phyloP scores from a whole-genome alignment of 345 rosid species.

The Brassica incana region DNA sequence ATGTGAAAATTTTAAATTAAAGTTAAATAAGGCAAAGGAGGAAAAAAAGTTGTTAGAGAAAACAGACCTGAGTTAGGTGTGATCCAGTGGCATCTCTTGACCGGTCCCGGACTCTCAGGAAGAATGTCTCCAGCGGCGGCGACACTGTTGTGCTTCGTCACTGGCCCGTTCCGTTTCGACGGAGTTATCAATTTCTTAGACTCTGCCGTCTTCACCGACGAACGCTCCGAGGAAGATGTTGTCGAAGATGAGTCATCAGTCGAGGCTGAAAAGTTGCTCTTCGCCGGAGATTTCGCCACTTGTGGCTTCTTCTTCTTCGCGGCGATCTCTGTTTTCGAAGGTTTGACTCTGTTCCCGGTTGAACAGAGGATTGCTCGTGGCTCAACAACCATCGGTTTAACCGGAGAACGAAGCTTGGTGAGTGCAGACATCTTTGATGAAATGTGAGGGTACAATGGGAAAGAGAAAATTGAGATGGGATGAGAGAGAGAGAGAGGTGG shows the following conservation, averaged over 20 bases:
- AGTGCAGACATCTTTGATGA: constrained; percentile 43
- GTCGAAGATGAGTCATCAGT: constrained; percentile 53
- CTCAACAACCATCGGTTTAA: constrained; percentile 47
- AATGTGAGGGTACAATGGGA: constrained; percentile 32
- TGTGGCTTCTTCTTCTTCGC: constrained; percentile 44
- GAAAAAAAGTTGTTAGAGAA: constrained; percentile 18
- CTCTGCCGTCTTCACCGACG: constrained; percentile 41
- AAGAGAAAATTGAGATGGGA: constrained; percentile 8
- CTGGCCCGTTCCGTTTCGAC: constrained; percentile 39
- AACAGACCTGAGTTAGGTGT: constrained; percentile 76
- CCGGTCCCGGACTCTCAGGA: constrained; percentile 43
- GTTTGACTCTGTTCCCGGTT: constrained; percentile 63
- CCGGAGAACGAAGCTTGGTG: constrained; percentile 48
- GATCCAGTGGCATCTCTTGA: constrained; percentile 91
- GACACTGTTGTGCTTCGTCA: constrained; percentile 36
- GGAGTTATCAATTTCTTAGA: constrained; percentile 41
- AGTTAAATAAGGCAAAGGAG: constrained; percentile 16
- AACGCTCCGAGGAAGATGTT: constrained; percentile 41
- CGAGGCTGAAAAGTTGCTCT: constrained; percentile 54
- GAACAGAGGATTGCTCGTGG: constrained; percentile 69
- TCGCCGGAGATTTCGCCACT: constrained; percentile 38
- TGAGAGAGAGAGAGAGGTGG: constrained; percentile 27
- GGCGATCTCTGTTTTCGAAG: constrained; percentile 40
- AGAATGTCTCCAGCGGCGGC: constrained; percentile 32
- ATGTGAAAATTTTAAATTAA: constrained; percentile 31